Evolutionary conservation across 805 yeast species (phyloP).

Genomic region (Spathaspora girioi): DNA sequence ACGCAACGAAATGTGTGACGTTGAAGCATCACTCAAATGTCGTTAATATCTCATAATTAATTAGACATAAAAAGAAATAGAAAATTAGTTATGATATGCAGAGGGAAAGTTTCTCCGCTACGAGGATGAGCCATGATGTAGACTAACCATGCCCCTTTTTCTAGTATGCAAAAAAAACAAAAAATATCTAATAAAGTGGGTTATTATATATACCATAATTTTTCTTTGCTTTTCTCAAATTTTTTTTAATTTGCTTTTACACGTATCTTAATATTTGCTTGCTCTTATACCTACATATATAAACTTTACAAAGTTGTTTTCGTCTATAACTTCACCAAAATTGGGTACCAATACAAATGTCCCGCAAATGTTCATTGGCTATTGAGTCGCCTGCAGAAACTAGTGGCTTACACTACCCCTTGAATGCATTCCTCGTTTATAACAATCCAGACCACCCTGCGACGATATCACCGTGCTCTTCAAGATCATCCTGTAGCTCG

Average conservation of each 20-base stretch:
- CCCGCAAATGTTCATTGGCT: constrained; percentile 14
- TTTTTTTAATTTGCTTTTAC: background rate
- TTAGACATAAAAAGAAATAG: background rate
- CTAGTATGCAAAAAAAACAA: background rate
- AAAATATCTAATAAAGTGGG: background rate
- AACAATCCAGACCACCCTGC: background rate
- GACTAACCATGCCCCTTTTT: background rate
- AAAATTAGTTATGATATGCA: background rate
- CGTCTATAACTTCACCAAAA: background rate
- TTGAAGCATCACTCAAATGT: background rate
- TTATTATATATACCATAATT: no score
- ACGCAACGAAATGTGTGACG: background rate
- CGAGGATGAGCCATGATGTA: background rate
- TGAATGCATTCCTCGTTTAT: constrained; percentile 18
- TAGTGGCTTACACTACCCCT: constrained; percentile 11
- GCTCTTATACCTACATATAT: background rate
- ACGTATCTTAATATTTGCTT: background rate
- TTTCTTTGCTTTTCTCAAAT: background rate
- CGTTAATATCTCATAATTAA: background rate
- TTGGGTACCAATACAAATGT: background rate
- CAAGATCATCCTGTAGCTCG: constrained; percentile 2
- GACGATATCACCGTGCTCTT: background rate
- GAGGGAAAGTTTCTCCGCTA: background rate
- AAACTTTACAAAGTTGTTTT: background rate
- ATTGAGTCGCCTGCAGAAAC: constrained; percentile 9